Base-by-base conservation (phyloP, 257 asterid species). In the Leptodermis oblonga region DNA sequence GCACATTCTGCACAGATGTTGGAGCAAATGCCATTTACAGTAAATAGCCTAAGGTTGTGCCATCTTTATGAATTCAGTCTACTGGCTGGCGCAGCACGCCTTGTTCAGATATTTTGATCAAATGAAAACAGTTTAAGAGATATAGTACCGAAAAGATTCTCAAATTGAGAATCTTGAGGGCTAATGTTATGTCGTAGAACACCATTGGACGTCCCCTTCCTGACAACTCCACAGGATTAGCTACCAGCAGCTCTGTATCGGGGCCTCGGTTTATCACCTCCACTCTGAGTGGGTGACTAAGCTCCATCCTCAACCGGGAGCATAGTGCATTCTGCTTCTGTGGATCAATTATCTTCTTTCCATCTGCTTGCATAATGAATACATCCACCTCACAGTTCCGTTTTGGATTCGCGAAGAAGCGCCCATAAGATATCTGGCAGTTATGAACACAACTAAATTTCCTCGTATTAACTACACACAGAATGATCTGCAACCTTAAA, bases 201-300 rank as follows among this genome's bases (percentile, higher is more conserved):
- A 90, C 95, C 1, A 86, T 89, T 28, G 97, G 97, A 55, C 97
- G 86, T 28, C 97, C 97, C 56, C 86, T 72, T 54, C 97, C 91
- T 0, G 97, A 87, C 30, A 86, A 73, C 78, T 90, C 95, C 14
- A 90, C 93, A 0, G 97, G 97, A 70, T 90, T 90, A 41, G 79
- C 93, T 4, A 90, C 95, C 56, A 88, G 75, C 42, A 90, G 86
- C 81, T 90, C 97, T 0, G 91, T 83, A 28, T 86, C 97, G 0
- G 95, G 95, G 4, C 95, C 97, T 5, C 85, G 80, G 86, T 79
- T 87, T 0, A 79, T 70, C 2, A 90, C 79, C 7, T 80, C 88
- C 11, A 90, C 87, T 52, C 86, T 70, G 23, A 90, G 82, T 14
- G 97, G 97, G 34, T 75, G 76, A 70, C 71, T 43, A 42, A 90